Evolutionary conservation across 495 filamentous ascomycete genomes (phyloP), one percentile per base, ranked within the genome.

Genomic region (Baudoinia panamericana): DNA sequence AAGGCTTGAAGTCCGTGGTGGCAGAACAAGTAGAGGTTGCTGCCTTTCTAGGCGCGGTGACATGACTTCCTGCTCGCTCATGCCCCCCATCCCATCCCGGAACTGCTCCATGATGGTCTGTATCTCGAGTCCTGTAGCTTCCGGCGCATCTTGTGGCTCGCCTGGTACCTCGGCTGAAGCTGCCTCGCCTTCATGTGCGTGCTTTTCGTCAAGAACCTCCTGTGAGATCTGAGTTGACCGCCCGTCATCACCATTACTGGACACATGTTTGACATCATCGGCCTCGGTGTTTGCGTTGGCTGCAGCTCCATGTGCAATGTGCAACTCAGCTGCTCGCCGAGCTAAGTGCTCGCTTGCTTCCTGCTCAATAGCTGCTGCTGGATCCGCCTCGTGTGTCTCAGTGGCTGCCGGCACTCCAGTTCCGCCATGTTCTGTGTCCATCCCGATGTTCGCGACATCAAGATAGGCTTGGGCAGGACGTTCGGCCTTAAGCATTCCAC

Each of bases 51-150:
- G 58, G 11, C 76, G 70, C 12, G 86, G 82, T 34, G 84, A 84
- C 78, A 85, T 82, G 45, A 86, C 81, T 58, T 84, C 80, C 8
- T 84, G 72, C 39, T 75, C 70, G 21, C 67, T 75, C 9, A 70
- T 75, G 9, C 73, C 79, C 35, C 73, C 72, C 2, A 71, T 71
- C 15, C 72, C 72, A 49, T 80, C 53, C 16, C 61, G 46, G 26
- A 65, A 63, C 34, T 78, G 80, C 46, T 86, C 86, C 79, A 97
- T 94, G 46, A 97, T 95, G 53, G 70, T 93, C 60, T 95, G 84
- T 35, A 97, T 95, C 56, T 95, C 90, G 1, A 78, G 76, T 38
- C 76, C 76, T 1, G 32, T 43, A 10, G 36, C 9, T n/a, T 53
- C 51, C 17, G 28, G 32, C 3, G 38, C 16, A 12, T 33, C 51